These are phyloP conservation scores for Hordeum pubiflorum DNA, from an alignment of 202 grass and related monocot genomes.

Conservation along the genomic window DNA sequence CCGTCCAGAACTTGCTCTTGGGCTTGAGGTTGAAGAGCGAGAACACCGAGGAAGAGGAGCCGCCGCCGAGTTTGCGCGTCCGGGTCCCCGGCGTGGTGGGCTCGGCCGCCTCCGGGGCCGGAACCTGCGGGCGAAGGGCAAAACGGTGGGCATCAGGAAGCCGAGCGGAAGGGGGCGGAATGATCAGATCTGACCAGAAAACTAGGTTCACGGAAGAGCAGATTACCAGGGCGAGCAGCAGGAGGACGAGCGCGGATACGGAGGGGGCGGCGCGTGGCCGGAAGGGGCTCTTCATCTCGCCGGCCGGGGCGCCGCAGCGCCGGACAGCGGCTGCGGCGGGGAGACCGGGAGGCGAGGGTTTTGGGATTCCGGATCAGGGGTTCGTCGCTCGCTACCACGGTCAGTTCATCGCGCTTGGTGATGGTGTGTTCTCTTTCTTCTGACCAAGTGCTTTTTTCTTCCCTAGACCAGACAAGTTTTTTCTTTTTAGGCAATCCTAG, in stretches of 20 bases:
- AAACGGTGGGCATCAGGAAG: neutral
- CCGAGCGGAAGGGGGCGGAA: neutral
- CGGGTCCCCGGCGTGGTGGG: conserved; percentile 45
- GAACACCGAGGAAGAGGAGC: conserved; percentile 48
- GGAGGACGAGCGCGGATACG: neutral
- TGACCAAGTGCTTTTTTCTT: neutral
- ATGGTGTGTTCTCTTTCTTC: neutral
- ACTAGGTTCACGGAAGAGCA: neutral
- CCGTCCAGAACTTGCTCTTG: conserved; percentile 86
- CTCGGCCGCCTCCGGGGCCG: conserved; percentile 31
- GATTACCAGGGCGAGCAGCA: conserved; percentile 32
- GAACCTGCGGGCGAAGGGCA: neutral
- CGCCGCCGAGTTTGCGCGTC: conserved; percentile 46
- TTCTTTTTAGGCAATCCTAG: too few species aligned
- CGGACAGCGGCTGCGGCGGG: neutral
- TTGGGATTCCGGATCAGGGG: neutral
- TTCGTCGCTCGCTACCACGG: neutral
- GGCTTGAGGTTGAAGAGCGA: conserved; percentile 90
- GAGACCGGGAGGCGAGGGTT: neutral
- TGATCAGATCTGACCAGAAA: conserved; percentile 29
- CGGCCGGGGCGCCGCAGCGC: neutral
- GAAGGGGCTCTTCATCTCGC: conserved; percentile 15
- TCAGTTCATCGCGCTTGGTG: neutral
- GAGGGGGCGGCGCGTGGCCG: neutral
- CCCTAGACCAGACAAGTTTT: too few species aligned